Evolutionary conservation across 2,329 filamentous ascomycete genomes (phyloP).

Genomic region (Bipolaris oryzae): DNA sequence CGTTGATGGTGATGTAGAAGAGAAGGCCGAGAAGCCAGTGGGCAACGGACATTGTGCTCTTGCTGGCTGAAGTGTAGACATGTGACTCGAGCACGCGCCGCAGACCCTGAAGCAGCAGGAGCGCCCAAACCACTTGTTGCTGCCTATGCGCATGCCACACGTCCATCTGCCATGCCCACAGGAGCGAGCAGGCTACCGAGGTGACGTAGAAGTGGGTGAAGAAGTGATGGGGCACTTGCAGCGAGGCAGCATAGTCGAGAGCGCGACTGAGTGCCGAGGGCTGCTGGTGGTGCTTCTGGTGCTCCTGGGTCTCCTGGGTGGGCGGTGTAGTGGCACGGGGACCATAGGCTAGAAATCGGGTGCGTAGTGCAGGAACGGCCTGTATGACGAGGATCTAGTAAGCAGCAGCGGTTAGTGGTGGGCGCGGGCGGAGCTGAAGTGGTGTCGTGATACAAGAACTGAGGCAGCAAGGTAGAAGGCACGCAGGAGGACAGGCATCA

Average conservation of each 20-base stretch:
- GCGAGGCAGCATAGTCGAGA: slow-evolving; percentile 59
- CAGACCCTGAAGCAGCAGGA: slow-evolving; percentile 76
- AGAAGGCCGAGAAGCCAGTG: slow-evolving; percentile 80
- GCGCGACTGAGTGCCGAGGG: slow-evolving; percentile 28
- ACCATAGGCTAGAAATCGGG: slow-evolving; percentile 66
- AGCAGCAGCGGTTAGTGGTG: slow-evolving; percentile 40
- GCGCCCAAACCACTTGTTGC: slow-evolving; percentile 68
- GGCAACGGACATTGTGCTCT: slow-evolving; percentile 81
- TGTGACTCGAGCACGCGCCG: slow-evolving; percentile 79
- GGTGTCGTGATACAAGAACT: slow-evolving; percentile 48
- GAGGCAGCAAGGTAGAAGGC: slow-evolving; percentile 47
- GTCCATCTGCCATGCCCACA: slow-evolving; percentile 74
- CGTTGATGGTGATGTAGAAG: slow-evolving; percentile 76
- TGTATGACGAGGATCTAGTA: slow-evolving; percentile 59
- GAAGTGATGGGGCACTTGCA: slow-evolving; percentile 83
- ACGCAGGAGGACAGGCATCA: slow-evolving; percentile 37
- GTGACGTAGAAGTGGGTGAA: slow-evolving; percentile 86
- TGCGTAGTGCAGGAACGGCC: slow-evolving; percentile 57
- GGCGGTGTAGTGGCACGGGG: slow-evolving; percentile 53
- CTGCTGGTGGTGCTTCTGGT: slow-evolving; percentile 5
- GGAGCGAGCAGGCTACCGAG: slow-evolving; percentile 70
- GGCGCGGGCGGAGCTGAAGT: slow-evolving; percentile 19
- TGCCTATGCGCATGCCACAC: slow-evolving; percentile 54
- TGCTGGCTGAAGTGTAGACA: slow-evolving; percentile 68
- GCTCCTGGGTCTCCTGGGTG: slow-evolving; percentile 2